phyloP scores from a whole-genome alignment of 1,284 basidiomycete species.

The Rhodofomes roseus region DNA sequence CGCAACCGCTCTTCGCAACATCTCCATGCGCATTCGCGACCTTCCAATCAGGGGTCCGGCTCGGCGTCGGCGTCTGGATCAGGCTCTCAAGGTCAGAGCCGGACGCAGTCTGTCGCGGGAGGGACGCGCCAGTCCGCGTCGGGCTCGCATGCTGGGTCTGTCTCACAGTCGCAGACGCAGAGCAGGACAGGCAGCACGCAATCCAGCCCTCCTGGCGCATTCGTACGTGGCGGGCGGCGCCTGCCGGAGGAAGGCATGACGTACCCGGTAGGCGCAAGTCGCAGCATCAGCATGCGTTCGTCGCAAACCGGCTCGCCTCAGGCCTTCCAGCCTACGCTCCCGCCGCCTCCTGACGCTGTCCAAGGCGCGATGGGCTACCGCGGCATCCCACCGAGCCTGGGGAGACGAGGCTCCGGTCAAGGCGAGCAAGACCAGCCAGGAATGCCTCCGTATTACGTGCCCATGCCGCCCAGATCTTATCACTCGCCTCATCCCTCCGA shows the following conservation, averaged over 20 bases:
- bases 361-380: conserved; percentile 7
- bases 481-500: conserved; percentile 21
- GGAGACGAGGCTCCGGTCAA: conserved; percentile 3
- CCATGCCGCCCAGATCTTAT: conserved; percentile 8
- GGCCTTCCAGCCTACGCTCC: conserved; percentile 14
- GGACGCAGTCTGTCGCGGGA: conserved; percentile 23
- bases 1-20: conserved; percentile 22
- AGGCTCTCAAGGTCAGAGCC: conserved; percentile 32
- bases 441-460: conserved; percentile 14
- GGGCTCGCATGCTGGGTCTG: conserved; percentile 27
- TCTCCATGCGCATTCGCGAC: conserved; percentile 17
- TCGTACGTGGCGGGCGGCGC: conserved; percentile 26
- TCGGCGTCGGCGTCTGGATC: conserved; percentile 21
- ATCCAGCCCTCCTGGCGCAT: conserved; percentile 37
- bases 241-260: conserved; percentile 21
- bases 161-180: conserved; percentile 36
- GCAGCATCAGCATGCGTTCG: conserved; percentile 21
- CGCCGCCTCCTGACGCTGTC: conserved; percentile 8
- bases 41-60: conserved; percentile 10
- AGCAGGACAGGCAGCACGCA: conserved; percentile 40
- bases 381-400: conserved; percentile 9
- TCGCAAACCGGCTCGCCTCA: conserved; percentile 26
- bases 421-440: conserved; percentile 5
- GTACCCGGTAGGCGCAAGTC: conserved; percentile 2
- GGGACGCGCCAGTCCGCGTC: conserved; percentile 16